Conservation (phyloP, 176 grass and related monocot species). For the Luzula sylvatica region DNA sequence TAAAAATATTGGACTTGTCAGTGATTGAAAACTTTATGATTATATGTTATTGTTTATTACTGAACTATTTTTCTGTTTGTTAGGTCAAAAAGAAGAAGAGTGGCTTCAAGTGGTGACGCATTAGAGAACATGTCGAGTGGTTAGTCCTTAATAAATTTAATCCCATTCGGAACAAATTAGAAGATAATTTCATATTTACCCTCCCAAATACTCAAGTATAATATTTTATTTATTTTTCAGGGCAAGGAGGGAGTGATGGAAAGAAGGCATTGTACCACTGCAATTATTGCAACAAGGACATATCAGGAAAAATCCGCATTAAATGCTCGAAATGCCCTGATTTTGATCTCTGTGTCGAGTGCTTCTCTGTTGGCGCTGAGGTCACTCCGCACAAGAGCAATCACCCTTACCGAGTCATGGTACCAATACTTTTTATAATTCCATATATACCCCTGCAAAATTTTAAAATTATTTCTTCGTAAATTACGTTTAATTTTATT, state of each 20-base stretch:
- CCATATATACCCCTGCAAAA: no score
- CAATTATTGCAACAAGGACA: conserved; percentile 99
- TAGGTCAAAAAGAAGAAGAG: conserved; percentile 90
- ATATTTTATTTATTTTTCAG: conserved; percentile 19
- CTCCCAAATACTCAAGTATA: no score
- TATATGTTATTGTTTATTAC: conserved; percentile 8
- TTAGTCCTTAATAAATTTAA: not conserved
- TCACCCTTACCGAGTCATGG: conserved; percentile 92
- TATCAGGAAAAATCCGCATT: conserved; percentile 95
- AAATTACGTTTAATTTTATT: conserved; percentile 3
- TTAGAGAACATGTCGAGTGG: conserved; percentile 42
- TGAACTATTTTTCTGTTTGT: not conserved
- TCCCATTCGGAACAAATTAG: not conserved
- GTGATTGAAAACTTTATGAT: not conserved
- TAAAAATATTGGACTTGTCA: no score
- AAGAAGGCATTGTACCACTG: conserved; percentile 98
- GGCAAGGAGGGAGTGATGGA: conserved; percentile 46
- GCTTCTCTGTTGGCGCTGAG: conserved; percentile 91
- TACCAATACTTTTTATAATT: not conserved
- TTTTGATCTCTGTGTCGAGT: conserved; percentile 96
- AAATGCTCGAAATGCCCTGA: conserved; percentile 96
- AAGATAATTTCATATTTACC: not conserved
- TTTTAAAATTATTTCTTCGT: no score
- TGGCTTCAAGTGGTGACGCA: conserved; percentile 58
- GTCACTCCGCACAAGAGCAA: conserved; percentile 85